These are phyloP conservation scores for Phytopythium mirpurense DNA, from an alignment of 352 stramenopile species.

Conservation along the genomic window DNA sequence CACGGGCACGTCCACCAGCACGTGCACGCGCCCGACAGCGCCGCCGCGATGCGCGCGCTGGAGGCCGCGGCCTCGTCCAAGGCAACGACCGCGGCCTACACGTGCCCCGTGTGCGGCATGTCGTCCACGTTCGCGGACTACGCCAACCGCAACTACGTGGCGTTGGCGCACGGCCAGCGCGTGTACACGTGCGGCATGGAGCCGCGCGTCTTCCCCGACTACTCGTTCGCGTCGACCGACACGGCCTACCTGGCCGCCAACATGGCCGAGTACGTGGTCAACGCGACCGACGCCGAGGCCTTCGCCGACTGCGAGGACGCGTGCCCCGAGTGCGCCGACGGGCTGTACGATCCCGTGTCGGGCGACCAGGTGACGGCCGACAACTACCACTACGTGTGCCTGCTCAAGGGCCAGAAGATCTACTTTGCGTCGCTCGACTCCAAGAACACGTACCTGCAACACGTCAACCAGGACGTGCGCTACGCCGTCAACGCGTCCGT, in stretches of 20 bases:
- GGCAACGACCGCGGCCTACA: conserved; percentile 38
- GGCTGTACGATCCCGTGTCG: conserved; percentile 57
- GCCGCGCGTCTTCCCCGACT: conserved; percentile 31
- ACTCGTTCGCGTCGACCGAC: conserved; percentile 59
- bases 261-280: conserved; percentile 40
- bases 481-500: conserved; percentile 48
- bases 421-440: conserved; percentile 73
- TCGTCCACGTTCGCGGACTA: conserved; percentile 43
- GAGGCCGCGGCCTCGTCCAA: conserved; percentile 68
- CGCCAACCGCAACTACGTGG: conserved; percentile 59
- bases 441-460: conserved; percentile 58
- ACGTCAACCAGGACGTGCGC: conserved; percentile 45
- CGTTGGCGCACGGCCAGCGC: conserved; percentile 51
- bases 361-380: conserved; percentile 40
- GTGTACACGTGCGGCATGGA: conserved; percentile 80
- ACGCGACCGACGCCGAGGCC: conserved; percentile 32
- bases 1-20: conserved; percentile 4
- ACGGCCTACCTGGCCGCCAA: conserved; percentile 69
- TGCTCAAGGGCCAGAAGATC: conserved; percentile 77
- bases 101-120: conserved; percentile 64
- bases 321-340: conserved; percentile 39
- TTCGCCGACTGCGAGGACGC: conserved; percentile 27
- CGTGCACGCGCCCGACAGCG: conserved; percentile 33
- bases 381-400: conserved; percentile 71
- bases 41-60: conserved; percentile 36